Evolutionary conservation across 2,329 filamentous ascomycete species (phyloP), one percentile per base, ranked within the genome.

Genomic region (Apiospora pterosperma): DNA sequence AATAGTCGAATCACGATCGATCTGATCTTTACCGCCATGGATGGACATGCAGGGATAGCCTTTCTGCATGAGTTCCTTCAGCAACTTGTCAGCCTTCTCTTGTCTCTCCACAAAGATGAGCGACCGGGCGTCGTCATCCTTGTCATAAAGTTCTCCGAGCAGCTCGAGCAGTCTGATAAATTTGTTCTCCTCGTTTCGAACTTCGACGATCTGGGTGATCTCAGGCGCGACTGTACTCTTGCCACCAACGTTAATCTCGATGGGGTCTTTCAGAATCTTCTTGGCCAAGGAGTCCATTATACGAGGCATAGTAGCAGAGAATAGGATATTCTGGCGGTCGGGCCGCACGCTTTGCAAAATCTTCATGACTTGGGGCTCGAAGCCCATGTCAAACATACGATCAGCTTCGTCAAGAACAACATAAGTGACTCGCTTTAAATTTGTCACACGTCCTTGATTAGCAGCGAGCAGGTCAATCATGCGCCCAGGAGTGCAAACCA

Each of bases 361-460:
- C 78, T 97, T 97, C 88, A 96, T 96, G 63, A 99, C 94, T 77
- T 99, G 96, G 2, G 96, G 95, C 78, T 97, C 95, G 74, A 99
- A 99, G 16, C 96, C 96, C 96, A 99, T 98, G 76, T 99, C 96
- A 75, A 98, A 97, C 96, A 99, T 98, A 67, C 96, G 91, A 78
- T 99, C 96, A 59, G 96, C 96, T 79, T 99, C 96, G 75, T 99
- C 96, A 42, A 99, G 86, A 12, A 99, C 96, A 28, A 97, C 89
- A 76, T 98, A 99, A 0, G 93, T 96, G 14, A 97, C 92, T 68
- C 96, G 87, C 70, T 87, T 89, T 64, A 99, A 83, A 73, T 96
- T 98, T 14, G 95, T 97, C 11, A 98, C 94, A 67, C 94, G 88
- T n/a, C 95, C 95, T 69, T 92, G 90, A 75, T 98, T 99, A 62